Conservation (phyloP, 352 stramenopile genomes). For the Globisporangium lucens region DNA sequence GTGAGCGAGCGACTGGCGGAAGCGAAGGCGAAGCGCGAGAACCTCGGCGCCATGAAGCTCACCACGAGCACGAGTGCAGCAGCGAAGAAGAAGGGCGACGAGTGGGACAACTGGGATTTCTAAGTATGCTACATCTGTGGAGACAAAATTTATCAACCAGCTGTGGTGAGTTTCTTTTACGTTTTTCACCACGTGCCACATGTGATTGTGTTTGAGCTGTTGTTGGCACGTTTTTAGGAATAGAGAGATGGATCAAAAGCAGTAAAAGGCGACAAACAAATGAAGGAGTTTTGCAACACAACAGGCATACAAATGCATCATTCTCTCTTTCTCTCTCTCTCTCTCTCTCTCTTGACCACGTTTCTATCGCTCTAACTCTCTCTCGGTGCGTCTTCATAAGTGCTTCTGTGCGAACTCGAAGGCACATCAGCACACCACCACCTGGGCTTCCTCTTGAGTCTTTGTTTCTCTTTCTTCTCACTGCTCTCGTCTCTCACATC, state of each 20-base stretch:
- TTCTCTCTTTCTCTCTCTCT: background rate
- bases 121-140: conserved; percentile 19
- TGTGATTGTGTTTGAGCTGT: background rate
- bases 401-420: background rate
- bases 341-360: background rate
- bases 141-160: background rate
- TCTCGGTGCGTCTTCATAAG: background rate
- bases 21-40: conserved; percentile 52
- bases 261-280: background rate
- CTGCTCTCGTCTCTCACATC: background rate
- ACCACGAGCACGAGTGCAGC: conserved; percentile 13
- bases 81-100: conserved; percentile 52
- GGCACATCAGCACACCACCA: background rate
- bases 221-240: background rate
- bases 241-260: background rate
- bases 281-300: conserved; percentile 2
- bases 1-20: conserved; percentile 53
- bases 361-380: conserved; percentile 11
- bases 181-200: background rate
- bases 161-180: conserved; percentile 1
- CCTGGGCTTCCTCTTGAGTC: background rate
- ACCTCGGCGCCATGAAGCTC: conserved; percentile 61
- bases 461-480: background rate
- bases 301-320: conserved; percentile 6
- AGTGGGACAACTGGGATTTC: conserved; percentile 84